Evolutionary conservation across 1,284 basidiomycete species (phyloP), one percentile per base, ranked within the genome.

Genomic region (Ceratobasidium theobromae): DNA sequence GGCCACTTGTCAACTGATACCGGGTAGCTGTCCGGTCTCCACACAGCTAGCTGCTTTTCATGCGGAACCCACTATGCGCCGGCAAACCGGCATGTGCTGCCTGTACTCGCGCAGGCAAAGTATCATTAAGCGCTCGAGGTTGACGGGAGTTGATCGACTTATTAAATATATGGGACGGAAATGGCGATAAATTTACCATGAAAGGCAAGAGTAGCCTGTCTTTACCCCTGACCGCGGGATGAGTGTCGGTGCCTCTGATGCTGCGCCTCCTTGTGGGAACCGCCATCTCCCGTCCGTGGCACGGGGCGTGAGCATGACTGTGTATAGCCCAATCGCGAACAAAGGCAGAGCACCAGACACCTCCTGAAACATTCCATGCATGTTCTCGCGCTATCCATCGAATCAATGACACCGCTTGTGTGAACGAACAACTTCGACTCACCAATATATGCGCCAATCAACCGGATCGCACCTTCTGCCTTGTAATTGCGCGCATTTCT

Each of bases 1-100:
- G 58, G 35, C 49, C 58, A 64, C 18, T 43, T 32, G 48, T 52
- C 58, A 64, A 64, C 58, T 64, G 48, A 52, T 38, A 41, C 58
- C 58, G 25, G 35, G 16, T 49, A 32, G 35, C 48, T 40, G 14
- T n/a, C 46, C 58, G 58, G 58, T 18, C 18, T 51, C 45, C 32
- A 21, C 35, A 33, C 55, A 46, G 12, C 6, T 16, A 6, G 35
- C 35, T 16, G 35, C 35, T 38, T 38, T 38, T 38, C 35, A 16
- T n/a, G n/a, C n/a, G n/a, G n/a, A n/a, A n/a, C n/a, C n/a, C n/a
- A n/a, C n/a, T n/a, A n/a, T n/a, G n/a, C n/a, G n/a, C n/a, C n/a
- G n/a, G n/a, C n/a, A n/a, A n/a, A n/a, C n/a, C n/a, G n/a, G n/a
- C n/a, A n/a, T n/a, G n/a, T n/a, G n/a, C n/a, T n/a, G n/a, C n/a